Base-by-base conservation (phyloP, 257 asterid species). In the Linderniella brevidens region DNA sequence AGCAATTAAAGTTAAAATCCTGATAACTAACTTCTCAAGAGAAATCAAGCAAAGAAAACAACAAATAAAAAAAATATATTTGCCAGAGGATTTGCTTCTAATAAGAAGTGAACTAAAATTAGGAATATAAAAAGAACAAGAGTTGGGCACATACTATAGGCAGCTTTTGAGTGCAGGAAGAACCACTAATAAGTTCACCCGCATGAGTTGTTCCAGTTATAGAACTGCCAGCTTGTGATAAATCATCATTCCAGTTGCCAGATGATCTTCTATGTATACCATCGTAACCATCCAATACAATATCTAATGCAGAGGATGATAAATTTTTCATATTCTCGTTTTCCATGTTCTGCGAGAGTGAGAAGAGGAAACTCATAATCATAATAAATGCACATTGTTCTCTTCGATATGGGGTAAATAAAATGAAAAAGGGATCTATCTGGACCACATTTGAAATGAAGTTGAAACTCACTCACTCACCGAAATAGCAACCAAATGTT, bases 221-320 rank as follows among this genome's bases (percentile, higher is more conserved):
- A 49, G 79, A 61, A 76, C 94, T 70, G 68, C 88, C 87, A 54
- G 77, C 77, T 69, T 75, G 96, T 41, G 94, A 85, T 55, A 67
- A 50, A 61, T 79, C 92, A 66, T 81, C 99, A 73, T 71, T 84
- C 75, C 75, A 76, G 64, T 71, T 80, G 87, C 83, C 72, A 55
- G 76, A 87, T 65, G 79, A 64, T 66, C 79, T 72, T 68, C 64
- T 53, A 55, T 68, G 77, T 58, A 66, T 66, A 58, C 62, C 63
- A 62, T 63, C 74, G 58, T 56, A 57, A 53, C 65, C 66, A 55
- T 64, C 68, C 57, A 79, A 71, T 35, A 67, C 50, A 44, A 56
- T 55, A 46, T 45, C 58, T 51, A 64, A 60, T 41, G 68, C 68
- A 65, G 79, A 73, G 56, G 90, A 63, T 62, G 74, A 43, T 56